A percentile compares a stretch with the other conserved stretches of the same genome.
phyloP scores from a whole-genome alignment of 2,329 filamentous ascomycete genomes.

The Fusarium duplospermum region DNA sequence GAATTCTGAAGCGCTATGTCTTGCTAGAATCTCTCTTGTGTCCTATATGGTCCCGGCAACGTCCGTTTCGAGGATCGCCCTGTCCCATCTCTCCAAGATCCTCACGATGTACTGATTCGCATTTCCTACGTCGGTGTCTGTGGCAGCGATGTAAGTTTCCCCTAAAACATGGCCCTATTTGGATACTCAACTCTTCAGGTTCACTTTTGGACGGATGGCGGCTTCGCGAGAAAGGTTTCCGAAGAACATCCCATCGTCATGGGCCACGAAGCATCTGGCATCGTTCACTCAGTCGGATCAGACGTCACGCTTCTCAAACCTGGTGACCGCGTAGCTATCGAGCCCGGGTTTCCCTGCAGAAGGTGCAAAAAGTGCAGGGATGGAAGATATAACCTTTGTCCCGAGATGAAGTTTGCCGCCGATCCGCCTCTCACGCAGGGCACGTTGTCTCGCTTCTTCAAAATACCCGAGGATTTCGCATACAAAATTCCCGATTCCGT shows the following conservation, averaged over 20 bases:
- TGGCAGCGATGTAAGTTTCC: slow-evolving; percentile 40
- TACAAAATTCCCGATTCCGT: slow-evolving; percentile 85
- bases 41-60: slow-evolving; percentile 37
- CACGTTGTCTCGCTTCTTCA: slow-evolving; percentile 87
- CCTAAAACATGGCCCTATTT: background rate
- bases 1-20: no score
- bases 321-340: slow-evolving; percentile 90
- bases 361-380: slow-evolving; percentile 80
- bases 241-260: slow-evolving; percentile 84
- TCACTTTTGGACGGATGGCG: slow-evolving; percentile 87
- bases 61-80: slow-evolving; percentile 36
- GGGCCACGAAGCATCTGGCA: slow-evolving; percentile 76
- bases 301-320: slow-evolving; percentile 70
- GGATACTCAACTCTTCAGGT: slow-evolving; percentile 59
- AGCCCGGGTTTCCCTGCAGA: slow-evolving; percentile 89
- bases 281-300: slow-evolving; percentile 76
- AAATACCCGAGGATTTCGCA: slow-evolving; percentile 88
- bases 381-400: slow-evolving; percentile 90
- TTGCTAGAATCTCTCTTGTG: slow-evolving; percentile 38
- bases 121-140: slow-evolving; percentile 44
- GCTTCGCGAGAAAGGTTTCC: slow-evolving; percentile 82
- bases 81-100: slow-evolving; percentile 39
- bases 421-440: slow-evolving; percentile 88
- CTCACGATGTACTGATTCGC: slow-evolving; percentile 38
- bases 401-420: slow-evolving; percentile 88